These are phyloP conservation scores for Colletotrichum lupini DNA, from an alignment of 2,329 filamentous ascomycete genomes.

Conservation along the genomic window DNA sequence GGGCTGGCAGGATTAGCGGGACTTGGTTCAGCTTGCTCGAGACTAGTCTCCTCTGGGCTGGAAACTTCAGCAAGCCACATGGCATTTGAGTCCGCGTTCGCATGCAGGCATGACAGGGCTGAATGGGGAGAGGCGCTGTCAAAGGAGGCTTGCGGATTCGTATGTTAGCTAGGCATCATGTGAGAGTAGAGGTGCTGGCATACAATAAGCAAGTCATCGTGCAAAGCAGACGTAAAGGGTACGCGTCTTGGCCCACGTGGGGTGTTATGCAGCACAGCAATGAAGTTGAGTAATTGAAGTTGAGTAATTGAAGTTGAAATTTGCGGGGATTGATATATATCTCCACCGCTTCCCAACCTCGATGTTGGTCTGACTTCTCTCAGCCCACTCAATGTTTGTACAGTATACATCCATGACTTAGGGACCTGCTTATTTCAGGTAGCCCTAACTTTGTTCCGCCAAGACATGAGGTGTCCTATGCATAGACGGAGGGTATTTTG, in stretches of 20 bases:
- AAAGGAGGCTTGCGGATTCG: not conserved
- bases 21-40: conserved; percentile 5
- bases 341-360: not conserved
- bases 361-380: not conserved
- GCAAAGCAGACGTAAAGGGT: not conserved
- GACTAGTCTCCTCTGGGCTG: not conserved
- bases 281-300: not conserved
- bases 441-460: not conserved
- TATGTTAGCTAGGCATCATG: too few relatives aligned
- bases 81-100: conserved; percentile 14
- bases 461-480: too few relatives aligned
- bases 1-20: not conserved
- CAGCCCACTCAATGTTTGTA: not conserved
- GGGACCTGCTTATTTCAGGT: not conserved
- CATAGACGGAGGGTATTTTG: too few relatives aligned
- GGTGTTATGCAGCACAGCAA: not conserved
- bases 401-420: not conserved
- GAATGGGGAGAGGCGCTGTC: not conserved
- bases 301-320: not conserved
- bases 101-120: conserved; percentile 10
- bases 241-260: not conserved
- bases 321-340: not conserved
- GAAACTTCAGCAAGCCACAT: conserved; percentile 22
- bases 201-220: not conserved
- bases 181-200: not conserved